Base-by-base conservation (phyloP, 148 eudicot species). In the Hydrangea macrophylla region DNA sequence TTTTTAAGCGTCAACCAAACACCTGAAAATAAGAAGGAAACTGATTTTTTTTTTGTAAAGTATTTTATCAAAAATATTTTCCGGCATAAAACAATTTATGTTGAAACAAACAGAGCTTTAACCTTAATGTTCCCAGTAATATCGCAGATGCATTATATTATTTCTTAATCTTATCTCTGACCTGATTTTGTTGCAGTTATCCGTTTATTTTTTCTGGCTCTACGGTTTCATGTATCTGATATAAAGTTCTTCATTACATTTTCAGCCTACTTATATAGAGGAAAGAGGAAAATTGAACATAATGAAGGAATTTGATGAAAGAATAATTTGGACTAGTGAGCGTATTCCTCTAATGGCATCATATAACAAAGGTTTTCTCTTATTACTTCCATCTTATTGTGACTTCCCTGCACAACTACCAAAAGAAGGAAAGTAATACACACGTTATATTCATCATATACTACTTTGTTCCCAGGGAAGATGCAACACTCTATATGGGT, bases 251-350 rank as follows among this genome's bases (percentile, higher is more conserved):
- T 74, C 9, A 10, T 62, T 30, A 48, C 58, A 40, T 57, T 50
- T 25, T 54, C 76, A 95, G 99, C 74, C 84, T 67, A 79, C 79
- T 62, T 87, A 72, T 70, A 71, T 85, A 26, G 96, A 87, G 77
- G 99, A 87, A 83, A 87, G 90, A 76, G 96, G 93, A 24, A 83
- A 80, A 73, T 64, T 87, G 59, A 87, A 76, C 70, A 55, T 83
- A 64, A 81, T 89, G 86, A 84, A 82, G 70, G 97, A 95, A 73
- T 89, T 89, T 65, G 99, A 89, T 72, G 99, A 95, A 75, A 79
- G 81, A 79, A 95, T 93, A 31, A 91, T 95, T 65, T 95, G 99
- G 99, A 95, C 97, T 51, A 84, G 97, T 71, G 86, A 87, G 45
- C 72, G 64, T 62, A 60, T 95, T 57, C 96, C 99, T 60, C 73